Base-by-base conservation (phyloP, 768 basidiomycete species). In the Holtermannia corniformis region DNA sequence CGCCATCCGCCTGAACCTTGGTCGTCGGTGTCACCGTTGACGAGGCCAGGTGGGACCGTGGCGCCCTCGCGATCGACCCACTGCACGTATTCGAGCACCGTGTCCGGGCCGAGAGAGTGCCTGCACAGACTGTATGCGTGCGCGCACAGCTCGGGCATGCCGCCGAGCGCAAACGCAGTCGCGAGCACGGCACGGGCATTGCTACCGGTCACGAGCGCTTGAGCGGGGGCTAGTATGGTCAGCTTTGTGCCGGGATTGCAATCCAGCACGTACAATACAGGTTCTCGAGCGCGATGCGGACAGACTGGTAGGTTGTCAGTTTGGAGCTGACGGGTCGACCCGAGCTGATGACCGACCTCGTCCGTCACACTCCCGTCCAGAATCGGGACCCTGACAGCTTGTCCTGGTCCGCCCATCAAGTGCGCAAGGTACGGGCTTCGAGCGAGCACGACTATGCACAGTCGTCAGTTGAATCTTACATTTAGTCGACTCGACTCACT, bases 141-240 rank as follows among this genome's bases (percentile, higher is more conserved):
- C 58, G 78, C 78, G 72, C 83, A 85, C 28, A 92, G 76, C 28
- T 91, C 86, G 43, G 88, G 82, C 85, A 91, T 85, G 42, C 86
- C 87, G 49, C 86, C 87, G 43, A 91, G 79, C 27, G 89, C 76
- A 72, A 83, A 87, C 13, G 84, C 85, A 43, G 87, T 85, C 44
- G 88, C 86, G 47, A 93, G 81, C 37, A 89, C 85, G 19, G 82
- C 83, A 66, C 87, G 82, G 52, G 87, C 85, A 73, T 91, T 91
- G 65, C 82, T 79, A 47, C 85, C 79, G 63, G 79, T 80, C 60
- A 92, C 78, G 81, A 79, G 47, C 85, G 88, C 72, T 86, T 86
- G 46, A 85, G 80, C 86, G 54, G 89, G 77, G 47, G 86, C 86
- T 85, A 57, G 44, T 7, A 50, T 12, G 19, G 47, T 41, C 54